Conservation (phyloP, 2,329 filamentous ascomycete genomes). For the Fusarium agapanthi region DNA sequence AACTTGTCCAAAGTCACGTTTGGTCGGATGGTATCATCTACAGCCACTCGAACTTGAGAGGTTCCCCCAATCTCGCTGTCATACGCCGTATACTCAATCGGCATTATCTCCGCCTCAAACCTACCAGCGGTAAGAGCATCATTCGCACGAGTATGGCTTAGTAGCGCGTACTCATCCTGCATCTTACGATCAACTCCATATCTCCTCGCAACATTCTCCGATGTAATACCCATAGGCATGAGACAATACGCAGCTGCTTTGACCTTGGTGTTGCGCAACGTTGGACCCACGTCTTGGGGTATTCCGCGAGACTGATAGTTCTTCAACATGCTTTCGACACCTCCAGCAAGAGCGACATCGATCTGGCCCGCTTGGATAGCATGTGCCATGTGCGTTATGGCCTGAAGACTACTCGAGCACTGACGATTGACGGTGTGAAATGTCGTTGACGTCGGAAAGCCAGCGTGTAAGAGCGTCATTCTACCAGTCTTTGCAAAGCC, state of each 20-base stretch:
- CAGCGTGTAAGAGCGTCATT: constrained; percentile 86
- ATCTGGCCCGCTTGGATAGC: constrained; percentile 78
- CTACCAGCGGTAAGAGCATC: constrained; percentile 71
- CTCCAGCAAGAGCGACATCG: constrained; percentile 78
- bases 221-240: constrained; percentile 94
- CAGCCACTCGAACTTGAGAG: constrained; percentile 69
- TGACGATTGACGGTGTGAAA: constrained; percentile 90
- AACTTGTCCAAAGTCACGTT: constrained; percentile 64
- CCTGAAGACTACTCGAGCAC: constrained; percentile 81
- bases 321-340: constrained; percentile 94
- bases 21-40: constrained; percentile 68
- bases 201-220: constrained; percentile 83
- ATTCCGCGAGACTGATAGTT: constrained; percentile 87
- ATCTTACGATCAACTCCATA: constrained; percentile 77
- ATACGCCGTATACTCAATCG: constrained; percentile 56
- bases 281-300: constrained; percentile 79
- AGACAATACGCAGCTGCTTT: constrained; percentile 84
- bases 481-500: constrained; percentile 88
- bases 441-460: constrained; percentile 73
- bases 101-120: constrained; percentile 81
- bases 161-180: constrained; percentile 82
- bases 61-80: constrained; percentile 37
- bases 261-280: constrained; percentile 67
- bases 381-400: constrained; percentile 77
- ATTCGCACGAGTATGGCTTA: constrained; percentile 76